Evolutionary conservation across 345 rosid species (phyloP), one percentile per base, ranked within the genome.

Genomic region (Hibiscus syriacus): DNA sequence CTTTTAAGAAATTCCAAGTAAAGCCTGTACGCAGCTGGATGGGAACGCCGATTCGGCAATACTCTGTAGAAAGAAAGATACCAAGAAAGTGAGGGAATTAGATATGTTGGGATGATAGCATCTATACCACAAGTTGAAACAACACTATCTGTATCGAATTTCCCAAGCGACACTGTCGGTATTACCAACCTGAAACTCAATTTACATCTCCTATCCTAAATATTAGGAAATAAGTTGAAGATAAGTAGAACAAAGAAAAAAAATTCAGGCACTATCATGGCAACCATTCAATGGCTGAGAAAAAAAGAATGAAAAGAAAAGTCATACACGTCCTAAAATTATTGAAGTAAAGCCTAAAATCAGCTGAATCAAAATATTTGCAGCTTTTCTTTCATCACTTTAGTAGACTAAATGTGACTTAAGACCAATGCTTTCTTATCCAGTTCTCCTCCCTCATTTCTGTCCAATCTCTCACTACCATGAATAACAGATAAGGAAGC

Each of bases 1-100:
- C 97, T 82, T 74, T 81, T 88, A 39, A 90, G 80, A 12, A 94
- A 93, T 76, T 94, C 99, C 83, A 89, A 46, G 74, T 87, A 92
- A 36, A 94, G 87, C 71, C 98, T 85, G 67, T 88, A 94, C 11
- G 97, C 95, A 4, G 84, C 87, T 17, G 82, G 83, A 49, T 82
- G 92, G 27, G 76, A 75, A 65, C 49, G 64, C 71, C 99, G 80
- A 29, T 66, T 71, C 10, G 98, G 88, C 68, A 88, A 74, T 66
- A 91, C 88, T 71, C 99, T 94, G 84, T 22, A 62, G 57, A 30
- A 48, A 70, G 34, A 66, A 70, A 17, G 43, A 67, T n/a, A 63
- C 36, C 46, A 32, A 61, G 13, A 60, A 54, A 59, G 19, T 29
- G 22, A 46, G 23, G 17, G 22, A 67, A 67, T 14, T 61, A 61